Conservation (phyloP, 371 early-diverging fungal genomes). For the Nematocida ironsii region DNA sequence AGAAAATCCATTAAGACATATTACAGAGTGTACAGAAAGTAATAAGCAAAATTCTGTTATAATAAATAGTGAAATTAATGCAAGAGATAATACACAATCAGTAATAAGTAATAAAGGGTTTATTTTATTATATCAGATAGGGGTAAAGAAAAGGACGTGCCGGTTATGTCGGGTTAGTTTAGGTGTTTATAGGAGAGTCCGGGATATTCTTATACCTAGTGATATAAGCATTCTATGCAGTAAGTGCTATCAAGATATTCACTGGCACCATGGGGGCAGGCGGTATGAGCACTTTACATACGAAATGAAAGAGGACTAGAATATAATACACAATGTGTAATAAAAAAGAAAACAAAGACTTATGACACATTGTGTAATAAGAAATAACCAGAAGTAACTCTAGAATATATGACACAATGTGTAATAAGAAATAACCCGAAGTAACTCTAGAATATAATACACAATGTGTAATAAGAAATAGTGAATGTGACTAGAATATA, state of each 20-base stretch:
- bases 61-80: background rate
- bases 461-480: too few species aligned
- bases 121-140: slow-evolving; percentile 1
- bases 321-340: background rate
- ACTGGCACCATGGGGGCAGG: slow-evolving; percentile 30
- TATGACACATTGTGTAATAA: too few species aligned
- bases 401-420: too few species aligned
- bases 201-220: slow-evolving; percentile 10
- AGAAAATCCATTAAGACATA: background rate
- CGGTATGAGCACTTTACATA: slow-evolving; percentile 26
- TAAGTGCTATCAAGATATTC: slow-evolving; percentile 43
- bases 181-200: background rate
- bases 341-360: too few species aligned
- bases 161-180: slow-evolving; percentile 9
- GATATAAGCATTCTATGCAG: slow-evolving; percentile 23
- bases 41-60: background rate
- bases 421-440: too few species aligned
- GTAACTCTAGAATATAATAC: too few species aligned
- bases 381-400: too few species aligned
- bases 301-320: slow-evolving; percentile 9
- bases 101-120: background rate
- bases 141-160: slow-evolving; percentile 35
- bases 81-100: background rate
- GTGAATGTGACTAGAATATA: too few species aligned
- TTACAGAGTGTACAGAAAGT: background rate